Conservation (phyloP, 805 yeast species). For the Cyberlindnera nakhonratchasimensis region DNA sequence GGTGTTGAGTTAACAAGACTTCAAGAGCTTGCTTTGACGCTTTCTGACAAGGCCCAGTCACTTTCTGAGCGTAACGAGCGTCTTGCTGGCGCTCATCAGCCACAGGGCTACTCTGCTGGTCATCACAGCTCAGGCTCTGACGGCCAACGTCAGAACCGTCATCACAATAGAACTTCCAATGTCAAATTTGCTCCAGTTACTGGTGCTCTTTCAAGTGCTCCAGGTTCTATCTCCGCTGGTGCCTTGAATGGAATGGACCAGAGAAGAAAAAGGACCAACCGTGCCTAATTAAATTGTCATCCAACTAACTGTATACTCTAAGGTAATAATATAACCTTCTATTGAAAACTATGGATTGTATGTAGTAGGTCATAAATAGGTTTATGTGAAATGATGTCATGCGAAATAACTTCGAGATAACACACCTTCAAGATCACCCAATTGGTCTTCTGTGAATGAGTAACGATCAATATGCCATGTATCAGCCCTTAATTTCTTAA, state of each 20-base stretch:
- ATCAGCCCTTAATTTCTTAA: conserved; percentile 89
- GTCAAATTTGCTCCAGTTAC: conserved; percentile 31
- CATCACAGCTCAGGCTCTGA: conserved; percentile 19
- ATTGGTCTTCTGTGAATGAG: conserved; percentile 70
- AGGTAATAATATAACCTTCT: not conserved
- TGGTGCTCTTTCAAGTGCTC: conserved; percentile 33
- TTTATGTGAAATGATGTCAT: conserved; percentile 28
- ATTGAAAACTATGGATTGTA: not conserved
- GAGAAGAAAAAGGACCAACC: conserved; percentile 28
- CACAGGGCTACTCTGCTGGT: conserved; percentile 26
- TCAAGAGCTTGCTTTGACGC: conserved; percentile 81
- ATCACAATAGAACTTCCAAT: conserved; percentile 29
- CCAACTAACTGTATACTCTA: conserved; percentile 1
- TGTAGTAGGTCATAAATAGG: not conserved
- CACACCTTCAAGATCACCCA: conserved; percentile 92
- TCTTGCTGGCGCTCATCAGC: conserved; percentile 62
- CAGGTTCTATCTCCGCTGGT: conserved; percentile 35
- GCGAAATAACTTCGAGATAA: conserved; percentile 90
- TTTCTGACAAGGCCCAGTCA: conserved; percentile 77
- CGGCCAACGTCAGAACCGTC: conserved; percentile 26
- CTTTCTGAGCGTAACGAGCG: conserved; percentile 84
- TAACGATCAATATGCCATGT: conserved; percentile 91
- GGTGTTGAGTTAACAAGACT: conserved; percentile 79
- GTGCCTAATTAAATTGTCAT: conserved; percentile 15
- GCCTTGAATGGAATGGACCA: conserved; percentile 37